Evolutionary conservation across 2,329 filamentous ascomycete species (phyloP), one percentile per base, ranked within the genome.

Genomic region (Drechslerella coelobrocha): DNA sequence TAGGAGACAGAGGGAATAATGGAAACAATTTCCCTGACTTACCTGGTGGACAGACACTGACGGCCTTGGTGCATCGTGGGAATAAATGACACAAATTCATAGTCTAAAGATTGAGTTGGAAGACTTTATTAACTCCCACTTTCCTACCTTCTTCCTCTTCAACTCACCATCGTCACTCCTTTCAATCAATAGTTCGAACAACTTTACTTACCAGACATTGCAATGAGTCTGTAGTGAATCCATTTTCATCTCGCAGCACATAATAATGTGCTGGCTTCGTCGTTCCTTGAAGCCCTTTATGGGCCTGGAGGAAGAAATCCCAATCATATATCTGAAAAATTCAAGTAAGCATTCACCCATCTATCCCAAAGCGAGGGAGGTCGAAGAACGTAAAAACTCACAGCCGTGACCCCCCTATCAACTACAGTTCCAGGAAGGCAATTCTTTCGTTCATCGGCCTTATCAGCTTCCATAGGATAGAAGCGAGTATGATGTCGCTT

Each of bases 401-500:
- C 51, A n/a, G 54, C 50, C 0, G 91, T 94, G 54, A 96, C 84
- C 24, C 90, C 90, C 45, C 91, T 88, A 78, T 96, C 92, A 52
- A 96, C 91, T 0, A 96, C 84, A 0, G 91, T 96, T 24, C 92
- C 92, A 26, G 87, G 87, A 65, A 82, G 78, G 2, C 88, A 84
- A 74, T 96, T 96, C 27, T 84, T 83, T 2, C 61, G 48, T 4
- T 41, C 62, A 68, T 84, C 83, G 0, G 83, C 82, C 1, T 83
- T 81, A 0, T 80, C 74, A 0, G 80, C 76, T 0, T 81, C 78
- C 0, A 88, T 89, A 0, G 91, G 90, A 76, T 89, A 96, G 79
- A 97, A 96, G 0, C 92, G 86, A 0, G 90, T 95, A 75, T 96
- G 89, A 75, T 97, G 92, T 0, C 92, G 85, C 80, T 97, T 97